These are phyloP conservation scores for Neobulgaria alba DNA, from an alignment of 2,329 filamentous ascomycete genomes.

Conservation along the genomic window DNA sequence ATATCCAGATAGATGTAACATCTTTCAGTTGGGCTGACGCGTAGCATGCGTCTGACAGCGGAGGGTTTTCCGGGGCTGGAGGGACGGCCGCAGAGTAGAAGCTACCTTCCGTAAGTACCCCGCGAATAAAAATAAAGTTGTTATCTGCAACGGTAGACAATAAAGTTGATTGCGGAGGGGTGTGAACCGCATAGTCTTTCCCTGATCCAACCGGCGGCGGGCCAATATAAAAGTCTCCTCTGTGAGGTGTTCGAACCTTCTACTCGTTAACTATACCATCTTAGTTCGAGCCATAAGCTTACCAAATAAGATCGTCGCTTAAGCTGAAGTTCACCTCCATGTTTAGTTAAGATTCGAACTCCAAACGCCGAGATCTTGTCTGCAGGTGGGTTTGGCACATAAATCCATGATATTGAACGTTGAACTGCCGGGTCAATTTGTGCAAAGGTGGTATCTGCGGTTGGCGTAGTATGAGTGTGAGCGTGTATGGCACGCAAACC, in stretches of 20 bases:
- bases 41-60: conserved; percentile 7
- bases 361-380: conserved; percentile 6
- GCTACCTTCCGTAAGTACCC: conserved; percentile 9
- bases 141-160: conserved; percentile 8
- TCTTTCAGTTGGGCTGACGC: conserved; percentile 8
- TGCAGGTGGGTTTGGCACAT: conserved; percentile 6
- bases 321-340: conserved; percentile 5
- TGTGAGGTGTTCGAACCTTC: conserved; percentile 9
- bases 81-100: conserved; percentile 8
- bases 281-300: background rate
- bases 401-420: conserved; percentile 5
- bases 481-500: conserved; percentile 6
- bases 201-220: conserved; percentile 7
- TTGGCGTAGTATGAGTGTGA: conserved; percentile 3
- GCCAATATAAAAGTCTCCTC: conserved; percentile 10
- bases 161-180: conserved; percentile 9
- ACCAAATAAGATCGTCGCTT: conserved; percentile 5
- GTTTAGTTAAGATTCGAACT: conserved; percentile 3
- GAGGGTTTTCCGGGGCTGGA: conserved; percentile 8
- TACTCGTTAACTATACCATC: conserved; percentile 1
- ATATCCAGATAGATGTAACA: conserved; percentile 8
- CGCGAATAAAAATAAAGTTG: conserved; percentile 8
- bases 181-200: conserved; percentile 8
- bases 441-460: conserved; percentile 3
- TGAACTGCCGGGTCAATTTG: conserved; percentile 5